These are phyloP conservation scores for Fremontodendron californicum DNA, from an alignment of 345 rosid genomes.

Conservation along the genomic window DNA sequence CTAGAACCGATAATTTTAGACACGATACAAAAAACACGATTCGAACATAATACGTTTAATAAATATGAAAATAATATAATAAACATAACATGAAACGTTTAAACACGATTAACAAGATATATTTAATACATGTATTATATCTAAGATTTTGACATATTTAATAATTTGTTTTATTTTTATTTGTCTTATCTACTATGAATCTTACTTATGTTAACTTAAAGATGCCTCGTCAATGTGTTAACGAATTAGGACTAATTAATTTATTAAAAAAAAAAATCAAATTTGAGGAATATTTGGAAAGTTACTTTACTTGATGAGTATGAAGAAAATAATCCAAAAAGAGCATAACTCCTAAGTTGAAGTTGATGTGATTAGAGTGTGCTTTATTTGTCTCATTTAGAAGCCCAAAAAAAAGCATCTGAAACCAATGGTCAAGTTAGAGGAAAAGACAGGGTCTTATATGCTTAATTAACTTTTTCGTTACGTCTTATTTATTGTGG, in stretches of 20 bases:
- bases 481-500: background rate
- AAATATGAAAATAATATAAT: no score
- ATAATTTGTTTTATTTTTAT: no score
- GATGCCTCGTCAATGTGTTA: background rate
- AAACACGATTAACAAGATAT: no score
- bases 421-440: background rate
- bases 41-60: no score
- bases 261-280: background rate
- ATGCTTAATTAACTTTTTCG: background rate
- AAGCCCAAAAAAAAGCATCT: background rate
- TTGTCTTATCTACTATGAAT: no score
- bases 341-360: background rate
- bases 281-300: background rate
- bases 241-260: background rate
- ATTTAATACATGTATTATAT: no score
- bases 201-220: background rate
- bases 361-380: background rate
- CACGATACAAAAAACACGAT: no score
- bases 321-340: background rate
- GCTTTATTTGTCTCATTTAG: background rate
- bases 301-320: background rate
- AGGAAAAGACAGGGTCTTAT: background rate
- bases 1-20: no score
- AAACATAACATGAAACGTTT: no score
- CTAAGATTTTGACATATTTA: no score